A percentile compares a stretch with the other conserved stretches of the same genome.
Evolutionary conservation across 768 basidiomycete species (phyloP).

Genomic region (Tricholoma saponaceum): DNA sequence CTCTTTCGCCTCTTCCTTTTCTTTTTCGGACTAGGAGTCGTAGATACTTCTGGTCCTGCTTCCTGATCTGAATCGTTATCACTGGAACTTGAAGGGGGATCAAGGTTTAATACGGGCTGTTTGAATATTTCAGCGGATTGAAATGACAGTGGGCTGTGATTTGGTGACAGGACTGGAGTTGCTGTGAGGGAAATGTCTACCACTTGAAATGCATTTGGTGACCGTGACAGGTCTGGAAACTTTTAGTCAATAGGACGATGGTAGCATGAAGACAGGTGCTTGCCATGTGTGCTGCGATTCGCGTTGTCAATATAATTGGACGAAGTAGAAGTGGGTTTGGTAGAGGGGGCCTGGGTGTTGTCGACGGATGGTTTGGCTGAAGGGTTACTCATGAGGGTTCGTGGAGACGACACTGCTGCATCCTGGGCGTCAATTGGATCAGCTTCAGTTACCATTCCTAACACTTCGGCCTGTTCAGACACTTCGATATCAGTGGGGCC

Average conservation of each 20-base stretch:
- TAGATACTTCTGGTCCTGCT: constrained; percentile 9
- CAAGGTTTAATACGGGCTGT: constrained; percentile 52
- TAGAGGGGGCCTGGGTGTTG: background rate
- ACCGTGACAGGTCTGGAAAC: background rate
- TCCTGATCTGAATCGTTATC: constrained; percentile 29
- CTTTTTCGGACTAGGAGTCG: constrained; percentile 39
- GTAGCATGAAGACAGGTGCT: background rate
- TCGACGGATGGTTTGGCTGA: background rate
- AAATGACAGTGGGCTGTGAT: constrained; percentile 6
- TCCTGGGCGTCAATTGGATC: background rate
- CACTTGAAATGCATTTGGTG: constrained; percentile 4
- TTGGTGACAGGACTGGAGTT: constrained; percentile 7
- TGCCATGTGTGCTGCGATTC: background rate
- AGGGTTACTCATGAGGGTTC: background rate
- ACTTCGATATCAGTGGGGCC: background rate
- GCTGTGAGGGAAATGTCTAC: constrained; percentile 15
- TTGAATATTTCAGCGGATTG: constrained; percentile 25
- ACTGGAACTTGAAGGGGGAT: constrained; percentile 33
- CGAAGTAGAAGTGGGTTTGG: background rate
- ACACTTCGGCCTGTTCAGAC: background rate
- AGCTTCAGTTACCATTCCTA: background rate
- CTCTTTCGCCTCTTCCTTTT: constrained; percentile 55
- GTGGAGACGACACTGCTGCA: background rate
- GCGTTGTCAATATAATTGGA: background rate
- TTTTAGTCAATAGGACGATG: background rate